Percentiles rank a stretch among this genome's conserved stretches.
Evolutionary conservation across 2,329 filamentous ascomycete species (phyloP).

Genomic region (Curvularia verruculosa): DNA sequence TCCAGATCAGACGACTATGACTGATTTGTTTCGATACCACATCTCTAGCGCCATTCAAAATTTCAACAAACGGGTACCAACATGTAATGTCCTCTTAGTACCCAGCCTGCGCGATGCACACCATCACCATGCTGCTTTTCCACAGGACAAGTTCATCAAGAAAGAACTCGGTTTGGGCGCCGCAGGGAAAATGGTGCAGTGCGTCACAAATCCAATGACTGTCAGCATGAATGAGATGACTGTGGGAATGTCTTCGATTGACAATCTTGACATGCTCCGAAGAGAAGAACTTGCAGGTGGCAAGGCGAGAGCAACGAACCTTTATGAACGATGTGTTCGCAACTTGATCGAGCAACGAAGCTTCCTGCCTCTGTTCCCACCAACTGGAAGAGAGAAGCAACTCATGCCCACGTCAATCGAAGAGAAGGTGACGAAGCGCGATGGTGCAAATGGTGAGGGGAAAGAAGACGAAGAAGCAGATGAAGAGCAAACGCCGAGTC

Average conservation of each 20-base stretch:
- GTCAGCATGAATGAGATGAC: constrained; percentile 86
- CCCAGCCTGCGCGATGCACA: constrained; percentile 85
- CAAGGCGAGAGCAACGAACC: constrained; percentile 61
- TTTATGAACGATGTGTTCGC: constrained; percentile 73
- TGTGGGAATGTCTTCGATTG: constrained; percentile 81
- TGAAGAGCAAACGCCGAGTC: constrained; percentile 56
- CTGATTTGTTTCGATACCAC: constrained; percentile 81
- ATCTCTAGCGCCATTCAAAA: constrained; percentile 75
- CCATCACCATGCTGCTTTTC: constrained; percentile 85
- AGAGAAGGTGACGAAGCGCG: constrained; percentile 61
- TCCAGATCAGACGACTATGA: constrained; percentile 78
- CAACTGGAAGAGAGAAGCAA: constrained; percentile 71
- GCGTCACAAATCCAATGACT: constrained; percentile 90
- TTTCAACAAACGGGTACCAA: constrained; percentile 73
- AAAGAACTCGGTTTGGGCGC: constrained; percentile 74
- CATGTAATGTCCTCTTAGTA: constrained; percentile 79
- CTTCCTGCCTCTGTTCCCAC: constrained; percentile 88
- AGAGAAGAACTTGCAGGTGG: constrained; percentile 71
- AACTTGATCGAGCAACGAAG: constrained; percentile 89
- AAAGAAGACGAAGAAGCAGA: constrained; percentile 51
- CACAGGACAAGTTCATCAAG: constrained; percentile 72
- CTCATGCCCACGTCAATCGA: constrained; percentile 52
- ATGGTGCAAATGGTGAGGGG: constrained; percentile 29
- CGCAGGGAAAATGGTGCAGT: constrained; percentile 66
- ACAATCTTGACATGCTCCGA: constrained; percentile 82